A percentile compares a stretch with the other conserved stretches of the same genome.
Evolutionary conservation across 768 basidiomycete species (phyloP).

Genomic region (Crepidotus variabilis): DNA sequence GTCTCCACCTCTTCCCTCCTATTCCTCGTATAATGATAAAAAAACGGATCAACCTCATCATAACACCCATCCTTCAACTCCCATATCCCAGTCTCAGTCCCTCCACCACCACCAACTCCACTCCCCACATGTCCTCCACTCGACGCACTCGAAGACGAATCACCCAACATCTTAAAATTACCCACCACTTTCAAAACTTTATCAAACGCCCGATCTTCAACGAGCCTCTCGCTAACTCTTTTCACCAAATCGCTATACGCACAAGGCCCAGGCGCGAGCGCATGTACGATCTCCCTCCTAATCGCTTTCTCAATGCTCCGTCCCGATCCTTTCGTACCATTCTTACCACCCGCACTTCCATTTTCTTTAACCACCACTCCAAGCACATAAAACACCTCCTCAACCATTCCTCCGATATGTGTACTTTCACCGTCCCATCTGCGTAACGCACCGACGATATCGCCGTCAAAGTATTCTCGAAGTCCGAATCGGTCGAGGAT

Average conservation of each 20-base stretch:
- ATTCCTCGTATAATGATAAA: constrained; percentile 93
- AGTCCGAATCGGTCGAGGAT: constrained; percentile 91
- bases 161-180: constrained; percentile 44
- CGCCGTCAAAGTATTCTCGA: constrained; percentile 71
- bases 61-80: constrained; percentile 80
- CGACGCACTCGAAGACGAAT: not conserved
- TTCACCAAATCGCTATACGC: constrained; percentile 90
- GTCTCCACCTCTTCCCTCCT: constrained; percentile 88
- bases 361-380: constrained; percentile 74
- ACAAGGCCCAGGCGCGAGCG: constrained; percentile 82
- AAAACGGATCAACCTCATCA: constrained; percentile 92
- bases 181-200: constrained; percentile 75
- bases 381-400: constrained; percentile 85
- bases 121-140: too few relatives aligned
- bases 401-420: constrained; percentile 82
- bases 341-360: not conserved
- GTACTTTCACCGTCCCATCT: constrained; percentile 62
- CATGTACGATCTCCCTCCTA: constrained; percentile 84
- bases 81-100: constrained; percentile 80
- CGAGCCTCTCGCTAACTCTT: constrained; percentile 83
- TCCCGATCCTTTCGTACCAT: constrained; percentile 24
- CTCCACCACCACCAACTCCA: constrained; percentile 39
- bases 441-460: constrained; percentile 25
- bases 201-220: constrained; percentile 82
- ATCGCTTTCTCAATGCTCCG: constrained; percentile 64